These are phyloP conservation scores for Eustoma russellianum DNA, from an alignment of 257 asterid genomes.

Conservation along the genomic window DNA sequence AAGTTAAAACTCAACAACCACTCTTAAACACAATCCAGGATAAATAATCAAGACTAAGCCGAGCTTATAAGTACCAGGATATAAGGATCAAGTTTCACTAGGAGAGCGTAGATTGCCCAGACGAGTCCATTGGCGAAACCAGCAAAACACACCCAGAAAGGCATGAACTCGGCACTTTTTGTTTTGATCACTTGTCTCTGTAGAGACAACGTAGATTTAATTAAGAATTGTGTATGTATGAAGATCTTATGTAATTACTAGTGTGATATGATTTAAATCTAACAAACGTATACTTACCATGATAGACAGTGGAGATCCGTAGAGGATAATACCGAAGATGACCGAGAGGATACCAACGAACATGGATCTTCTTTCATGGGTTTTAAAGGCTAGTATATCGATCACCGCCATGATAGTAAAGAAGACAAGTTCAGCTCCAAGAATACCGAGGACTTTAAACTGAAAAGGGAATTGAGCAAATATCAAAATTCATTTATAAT, in stretches of 20 bases:
- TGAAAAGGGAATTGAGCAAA: constrained; percentile 5
- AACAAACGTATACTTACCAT: constrained; percentile 22
- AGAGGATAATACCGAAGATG: constrained; percentile 49
- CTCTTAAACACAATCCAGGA: neutral
- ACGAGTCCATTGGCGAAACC: constrained; percentile 41
- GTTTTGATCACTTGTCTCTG: constrained; percentile 31
- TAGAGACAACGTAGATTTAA: neutral
- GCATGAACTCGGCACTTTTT: constrained; percentile 53
- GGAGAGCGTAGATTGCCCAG: constrained; percentile 50
- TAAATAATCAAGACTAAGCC: neutral
- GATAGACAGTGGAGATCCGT: constrained; percentile 53
- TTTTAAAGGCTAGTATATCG: constrained; percentile 30
- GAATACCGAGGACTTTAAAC: constrained; percentile 14
- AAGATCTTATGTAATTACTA: neutral
- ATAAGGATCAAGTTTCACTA: constrained; percentile 36
- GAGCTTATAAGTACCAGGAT: constrained; percentile 29
- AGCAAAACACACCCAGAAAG: constrained; percentile 43
- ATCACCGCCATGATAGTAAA: constrained; percentile 15
- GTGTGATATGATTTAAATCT: too few relatives aligned
- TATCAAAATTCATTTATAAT: neutral
- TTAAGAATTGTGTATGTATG: neutral
- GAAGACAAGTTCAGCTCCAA: constrained; percentile 15
- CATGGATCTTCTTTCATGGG: constrained; percentile 25
- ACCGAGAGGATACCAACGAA: constrained; percentile 44
- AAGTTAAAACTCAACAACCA: too few relatives aligned